These are phyloP conservation scores for Polytrichum formosum DNA, from an alignment of 225 moss, liverwort and hornwort genomes.

Conservation along the genomic window DNA sequence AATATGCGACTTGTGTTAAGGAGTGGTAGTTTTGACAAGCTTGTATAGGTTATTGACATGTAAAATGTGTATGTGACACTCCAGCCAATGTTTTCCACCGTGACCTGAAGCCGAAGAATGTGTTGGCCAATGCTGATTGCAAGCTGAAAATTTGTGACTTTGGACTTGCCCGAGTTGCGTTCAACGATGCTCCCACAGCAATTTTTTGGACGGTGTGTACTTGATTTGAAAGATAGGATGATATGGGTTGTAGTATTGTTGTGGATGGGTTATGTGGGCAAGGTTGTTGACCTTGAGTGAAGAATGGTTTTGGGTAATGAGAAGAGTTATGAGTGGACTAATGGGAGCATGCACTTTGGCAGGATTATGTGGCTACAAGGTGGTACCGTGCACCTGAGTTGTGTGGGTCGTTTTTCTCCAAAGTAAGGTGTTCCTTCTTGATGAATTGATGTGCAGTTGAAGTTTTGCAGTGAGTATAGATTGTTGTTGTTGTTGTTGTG, in stretches of 20 bases:
- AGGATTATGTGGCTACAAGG: conserved; percentile 75
- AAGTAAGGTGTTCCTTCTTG: conserved; percentile 22
- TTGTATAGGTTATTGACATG: conserved; percentile 14
- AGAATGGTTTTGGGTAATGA: no score
- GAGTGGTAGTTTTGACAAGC: no score
- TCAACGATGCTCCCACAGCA: conserved; percentile 69
- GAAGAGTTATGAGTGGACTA: no score
- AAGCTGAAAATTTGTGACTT: conserved; percentile 77
- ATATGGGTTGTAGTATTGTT: no score
- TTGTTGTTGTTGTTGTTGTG: background rate
- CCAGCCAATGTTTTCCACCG: conserved; percentile 75
- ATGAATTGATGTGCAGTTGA: no score
- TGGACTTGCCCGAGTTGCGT: conserved; percentile 71
- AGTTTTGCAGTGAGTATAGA: no score
- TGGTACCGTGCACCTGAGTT: conserved; percentile 77
- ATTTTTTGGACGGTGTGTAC: conserved; percentile 68
- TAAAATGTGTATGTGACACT: conserved; percentile 19
- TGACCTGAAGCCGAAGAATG: conserved; percentile 72
- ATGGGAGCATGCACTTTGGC: background rate
- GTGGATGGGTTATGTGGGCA: no score
- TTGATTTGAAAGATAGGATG: background rate
- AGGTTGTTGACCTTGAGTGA: no score
- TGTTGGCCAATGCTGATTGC: conserved; percentile 71
- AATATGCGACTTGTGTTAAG: no score
- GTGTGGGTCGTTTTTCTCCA: conserved; percentile 73